These are phyloP conservation scores for Glebionis coronaria DNA, from an alignment of 129 eudicot species.

Conservation along the genomic window DNA sequence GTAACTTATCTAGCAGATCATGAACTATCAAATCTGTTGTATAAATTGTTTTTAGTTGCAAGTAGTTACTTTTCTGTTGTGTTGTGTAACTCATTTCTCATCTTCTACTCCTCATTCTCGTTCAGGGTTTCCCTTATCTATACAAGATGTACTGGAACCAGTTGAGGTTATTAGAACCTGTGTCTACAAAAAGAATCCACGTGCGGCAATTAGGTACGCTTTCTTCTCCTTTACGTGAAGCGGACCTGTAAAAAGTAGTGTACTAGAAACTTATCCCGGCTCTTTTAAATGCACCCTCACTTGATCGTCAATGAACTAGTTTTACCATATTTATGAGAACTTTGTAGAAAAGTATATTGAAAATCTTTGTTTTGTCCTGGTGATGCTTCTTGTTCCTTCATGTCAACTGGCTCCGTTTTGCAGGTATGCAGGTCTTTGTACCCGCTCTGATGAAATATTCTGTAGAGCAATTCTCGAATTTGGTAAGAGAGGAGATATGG, in stretches of 20 bases:
- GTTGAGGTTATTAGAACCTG: slow-evolving; percentile 60
- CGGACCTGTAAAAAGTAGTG: slow-evolving; percentile 1
- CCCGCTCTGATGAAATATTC: slow-evolving; percentile 45
- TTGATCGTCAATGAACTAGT: slow-evolving; percentile 8
- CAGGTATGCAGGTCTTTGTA: slow-evolving; percentile 66
- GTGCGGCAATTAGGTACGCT: slow-evolving; percentile 65
- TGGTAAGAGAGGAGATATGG: slow-evolving; percentile 83
- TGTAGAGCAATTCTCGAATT: slow-evolving; percentile 68
- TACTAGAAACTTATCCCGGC: background rate
- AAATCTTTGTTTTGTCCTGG: slow-evolving; percentile 5
- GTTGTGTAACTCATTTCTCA: slow-evolving; percentile 1
- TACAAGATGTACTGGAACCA: slow-evolving; percentile 53
- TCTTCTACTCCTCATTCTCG: slow-evolving; percentile 2
- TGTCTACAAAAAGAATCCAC: slow-evolving; percentile 47
- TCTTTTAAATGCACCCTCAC: background rate
- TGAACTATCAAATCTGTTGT: background rate
- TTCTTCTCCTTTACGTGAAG: slow-evolving; percentile 6
- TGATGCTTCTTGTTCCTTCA: background rate
- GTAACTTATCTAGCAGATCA: background rate
- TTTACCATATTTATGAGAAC: background rate
- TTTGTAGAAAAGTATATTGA: background rate
- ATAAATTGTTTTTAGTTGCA: background rate
- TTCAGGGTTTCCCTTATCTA: slow-evolving; percentile 55
- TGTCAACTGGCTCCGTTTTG: slow-evolving; percentile 14
- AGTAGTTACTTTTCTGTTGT: background rate